phyloP scores from a whole-genome alignment of 208 protist species.

The Acanthamoeba royreba region DNA sequence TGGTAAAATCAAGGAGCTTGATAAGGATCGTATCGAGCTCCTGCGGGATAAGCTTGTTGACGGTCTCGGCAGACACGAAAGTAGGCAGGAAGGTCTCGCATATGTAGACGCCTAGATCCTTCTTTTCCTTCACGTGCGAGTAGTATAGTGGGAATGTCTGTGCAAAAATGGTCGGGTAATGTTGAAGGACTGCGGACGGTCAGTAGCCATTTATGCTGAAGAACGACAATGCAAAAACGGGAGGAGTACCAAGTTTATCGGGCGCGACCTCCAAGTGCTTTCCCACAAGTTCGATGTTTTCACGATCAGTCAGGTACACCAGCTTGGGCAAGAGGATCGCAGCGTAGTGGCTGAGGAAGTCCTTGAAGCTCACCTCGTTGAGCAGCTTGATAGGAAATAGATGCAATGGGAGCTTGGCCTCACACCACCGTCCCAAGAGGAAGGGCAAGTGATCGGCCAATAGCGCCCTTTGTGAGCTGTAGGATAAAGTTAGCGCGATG shows the following conservation, averaged over 20 bases:
- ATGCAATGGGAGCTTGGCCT: neutral
- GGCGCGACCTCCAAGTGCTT: neutral
- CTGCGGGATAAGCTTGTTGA: slow-evolving; percentile 18
- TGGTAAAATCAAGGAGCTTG: neutral
- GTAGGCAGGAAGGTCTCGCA: slow-evolving; percentile 13
- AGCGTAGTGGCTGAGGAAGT: neutral
- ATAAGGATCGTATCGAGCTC: slow-evolving; percentile 36
- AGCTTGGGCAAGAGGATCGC: slow-evolving; percentile 28
- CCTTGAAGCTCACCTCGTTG: neutral
- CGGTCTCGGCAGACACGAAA: neutral
- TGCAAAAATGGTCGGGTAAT: slow-evolving; percentile 24
- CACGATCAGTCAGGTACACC: slow-evolving; percentile 13
- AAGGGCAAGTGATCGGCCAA: neutral
- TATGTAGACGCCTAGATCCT: slow-evolving; percentile 21
- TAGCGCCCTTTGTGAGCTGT: neutral
- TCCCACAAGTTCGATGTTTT: neutral
- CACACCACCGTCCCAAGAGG: slow-evolving; percentile 13
- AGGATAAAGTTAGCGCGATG: neutral
- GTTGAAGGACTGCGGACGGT: neutral
- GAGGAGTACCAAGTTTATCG: neutral
- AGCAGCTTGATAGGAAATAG: slow-evolving; percentile 8
- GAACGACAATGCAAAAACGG: neutral
- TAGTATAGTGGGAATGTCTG: slow-evolving; percentile 49
- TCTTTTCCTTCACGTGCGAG: slow-evolving; percentile 18
- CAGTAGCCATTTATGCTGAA: neutral